A percentile compares a stretch with the other conserved stretches of the same genome.
Evolutionary conservation across 305 asterid species (phyloP).

Genomic region (Fraxinus ornus): DNA sequence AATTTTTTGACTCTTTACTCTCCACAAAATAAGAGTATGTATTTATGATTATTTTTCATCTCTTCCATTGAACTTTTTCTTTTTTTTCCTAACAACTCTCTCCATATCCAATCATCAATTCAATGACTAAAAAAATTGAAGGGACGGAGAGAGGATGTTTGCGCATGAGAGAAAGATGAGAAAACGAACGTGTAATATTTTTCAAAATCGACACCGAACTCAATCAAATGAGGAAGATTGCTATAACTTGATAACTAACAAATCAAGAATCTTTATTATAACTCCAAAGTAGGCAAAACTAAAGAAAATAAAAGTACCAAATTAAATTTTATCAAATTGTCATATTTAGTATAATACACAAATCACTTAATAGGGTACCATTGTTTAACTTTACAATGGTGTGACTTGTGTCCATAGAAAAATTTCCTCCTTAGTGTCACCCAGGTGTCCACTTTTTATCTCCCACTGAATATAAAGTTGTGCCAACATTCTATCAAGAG

Average conservation of each 20-base stretch:
- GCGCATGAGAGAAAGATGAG: background rate
- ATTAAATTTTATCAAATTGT: background rate
- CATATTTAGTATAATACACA: background rate
- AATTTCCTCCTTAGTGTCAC: background rate
- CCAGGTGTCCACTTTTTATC: background rate
- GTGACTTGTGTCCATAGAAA: background rate
- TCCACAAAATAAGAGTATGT: constrained; percentile 18
- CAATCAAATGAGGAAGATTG: background rate
- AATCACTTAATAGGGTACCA: background rate
- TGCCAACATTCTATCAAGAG: background rate
- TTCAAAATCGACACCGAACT: background rate
- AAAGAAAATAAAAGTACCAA: background rate
- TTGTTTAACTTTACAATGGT: background rate
- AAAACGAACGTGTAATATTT: background rate
- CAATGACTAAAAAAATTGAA: background rate
- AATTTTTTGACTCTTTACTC: constrained; percentile 28
- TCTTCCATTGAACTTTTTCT: background rate
- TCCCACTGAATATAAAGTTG: background rate
- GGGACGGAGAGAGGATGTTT: background rate
- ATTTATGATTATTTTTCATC: background rate
- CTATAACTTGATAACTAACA: background rate
- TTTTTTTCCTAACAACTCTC: background rate
- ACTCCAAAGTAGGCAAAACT: background rate
- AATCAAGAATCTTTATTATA: background rate
- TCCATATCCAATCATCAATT: background rate